Conservation (phyloP, 2,329 filamentous ascomycete genomes). For the Acephala macrosclerotiorum region DNA sequence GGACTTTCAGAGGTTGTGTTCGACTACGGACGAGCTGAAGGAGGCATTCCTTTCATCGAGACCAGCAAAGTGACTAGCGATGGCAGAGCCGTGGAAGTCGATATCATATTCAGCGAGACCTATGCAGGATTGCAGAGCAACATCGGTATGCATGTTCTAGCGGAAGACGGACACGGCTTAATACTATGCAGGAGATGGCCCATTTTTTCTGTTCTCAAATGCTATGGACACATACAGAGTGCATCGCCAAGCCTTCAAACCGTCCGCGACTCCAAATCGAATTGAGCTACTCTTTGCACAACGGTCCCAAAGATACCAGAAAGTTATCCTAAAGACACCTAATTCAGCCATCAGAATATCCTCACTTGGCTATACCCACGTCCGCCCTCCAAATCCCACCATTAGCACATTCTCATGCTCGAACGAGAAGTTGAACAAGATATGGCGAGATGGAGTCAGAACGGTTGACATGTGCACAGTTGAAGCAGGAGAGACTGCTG, state of each 20-base stretch:
- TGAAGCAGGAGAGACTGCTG: constrained; percentile 32
- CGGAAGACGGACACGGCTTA: constrained; percentile 4
- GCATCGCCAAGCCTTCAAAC: constrained; percentile 22
- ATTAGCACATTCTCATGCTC: constrained; percentile 33
- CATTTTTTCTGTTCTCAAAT: constrained; percentile 38
- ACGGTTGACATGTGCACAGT: constrained; percentile 37
- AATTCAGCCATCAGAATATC: constrained; percentile 33
- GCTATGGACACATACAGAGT: constrained; percentile 38
- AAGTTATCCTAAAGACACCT: constrained; percentile 31
- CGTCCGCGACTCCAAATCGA: constrained; percentile 19
- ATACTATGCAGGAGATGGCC: constrained; percentile 33
- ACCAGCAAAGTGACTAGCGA: constrained; percentile 23
- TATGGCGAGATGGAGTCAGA: constrained; percentile 34
- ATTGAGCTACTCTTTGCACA: constrained; percentile 30
- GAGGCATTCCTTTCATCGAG: constrained; percentile 34
- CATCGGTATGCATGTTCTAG: constrained; percentile 20
- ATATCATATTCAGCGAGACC: constrained; percentile 37
- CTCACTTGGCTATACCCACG: constrained; percentile 27
- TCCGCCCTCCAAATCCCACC: constrained; percentile 25
- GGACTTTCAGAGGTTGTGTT: constrained; percentile 31
- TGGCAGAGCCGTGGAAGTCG: constrained; percentile 26
- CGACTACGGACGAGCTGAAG: constrained; percentile 33
- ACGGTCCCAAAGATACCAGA: constrained; percentile 36
- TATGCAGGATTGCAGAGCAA: constrained; percentile 28
- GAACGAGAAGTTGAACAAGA: constrained; percentile 33